phyloP scores from a whole-genome alignment of 2,329 filamentous ascomycete species.

The Diaporthe nobilis region DNA sequence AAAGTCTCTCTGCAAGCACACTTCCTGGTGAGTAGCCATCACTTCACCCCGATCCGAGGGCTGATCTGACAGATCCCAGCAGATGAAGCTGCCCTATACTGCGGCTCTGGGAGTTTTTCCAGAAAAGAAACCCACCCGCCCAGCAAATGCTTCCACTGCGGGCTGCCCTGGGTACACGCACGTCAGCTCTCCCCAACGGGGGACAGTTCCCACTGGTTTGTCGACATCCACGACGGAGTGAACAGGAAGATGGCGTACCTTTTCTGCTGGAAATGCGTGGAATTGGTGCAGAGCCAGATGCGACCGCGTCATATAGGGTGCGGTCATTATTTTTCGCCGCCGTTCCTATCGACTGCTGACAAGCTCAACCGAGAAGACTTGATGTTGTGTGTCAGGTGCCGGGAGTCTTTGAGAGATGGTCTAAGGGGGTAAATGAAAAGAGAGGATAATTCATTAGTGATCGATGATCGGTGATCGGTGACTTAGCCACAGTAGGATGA shows the following conservation, averaged over 20 bases:
- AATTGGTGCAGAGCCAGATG: conserved; percentile 21
- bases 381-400: conserved; percentile 19
- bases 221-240: conserved; percentile 37
- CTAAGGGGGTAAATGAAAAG: background rate
- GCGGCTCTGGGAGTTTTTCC: no score
- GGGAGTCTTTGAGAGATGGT: background rate
- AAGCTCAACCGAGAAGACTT: background rate
- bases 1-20: background rate
- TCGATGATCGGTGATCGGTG: no score
- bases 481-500: background rate
- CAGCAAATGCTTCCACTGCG: conserved; percentile 38
- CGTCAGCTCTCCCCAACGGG: conserved; percentile 6
- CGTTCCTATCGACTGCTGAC: background rate
- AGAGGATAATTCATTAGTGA: background rate
- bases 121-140: background rate
- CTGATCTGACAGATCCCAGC: background rate
- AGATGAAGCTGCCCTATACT: background rate
- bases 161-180: conserved; percentile 10
- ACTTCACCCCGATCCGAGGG: no score
- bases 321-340: conserved; percentile 27
- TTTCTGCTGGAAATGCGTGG: conserved; percentile 38
- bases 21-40: no score
- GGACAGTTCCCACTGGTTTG: conserved; percentile 38
- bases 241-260: conserved; percentile 36
- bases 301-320: conserved; percentile 31